Base-by-base conservation (phyloP, 352 stramenopile genomes). In the Pythium insidiosum region DNA sequence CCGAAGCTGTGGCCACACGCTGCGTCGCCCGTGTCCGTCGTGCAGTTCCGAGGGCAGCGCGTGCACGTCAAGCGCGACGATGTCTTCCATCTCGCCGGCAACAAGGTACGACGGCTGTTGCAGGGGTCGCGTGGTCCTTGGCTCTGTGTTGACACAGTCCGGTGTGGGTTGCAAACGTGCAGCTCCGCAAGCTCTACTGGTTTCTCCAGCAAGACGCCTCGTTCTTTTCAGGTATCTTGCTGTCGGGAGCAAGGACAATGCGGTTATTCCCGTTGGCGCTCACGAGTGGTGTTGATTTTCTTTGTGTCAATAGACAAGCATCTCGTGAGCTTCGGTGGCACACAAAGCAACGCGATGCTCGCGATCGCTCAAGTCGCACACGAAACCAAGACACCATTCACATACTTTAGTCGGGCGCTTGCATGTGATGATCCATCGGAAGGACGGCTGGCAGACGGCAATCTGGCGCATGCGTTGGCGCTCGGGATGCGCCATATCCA, bases 51-150 rank as follows among this genome's bases (percentile, higher is more conserved):
- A 39, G 68, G 63, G 6, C 67, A 78, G 28, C 56, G 63, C 50
- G 67, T 94, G 41, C 74, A 88, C 43, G 73, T 94, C n/a, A 94
- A 94, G 60, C 63, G 78, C 9, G 81, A 94, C 41, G 81, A 94
- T 30, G 43, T 77, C 9, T 84, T 88, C 30, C 69, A 84, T 49
- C 47, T 94, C n/a, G 76, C 77, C 2, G 81, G 81, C 19, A 94
- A 94, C 39, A 94, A 94, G 68, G 80, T 88, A 18, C 2, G 34
- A 6, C 2, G 25, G 5, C 16, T 6, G 33, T n/a, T 53, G 30
- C 33, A 45, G 41, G 11, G 21, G 15, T 24, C 33, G 10, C 30
- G 24, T 6, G 31, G 30, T 6, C 23, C n/a, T 6, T 42, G 19
- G 18, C 1, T 34, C n/a, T 20, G 15, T 6, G 5, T 6, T 26